These are phyloP conservation scores for Xylaria arbuscula DNA, from an alignment of 2,329 filamentous ascomycete genomes.

Conservation along the genomic window DNA sequence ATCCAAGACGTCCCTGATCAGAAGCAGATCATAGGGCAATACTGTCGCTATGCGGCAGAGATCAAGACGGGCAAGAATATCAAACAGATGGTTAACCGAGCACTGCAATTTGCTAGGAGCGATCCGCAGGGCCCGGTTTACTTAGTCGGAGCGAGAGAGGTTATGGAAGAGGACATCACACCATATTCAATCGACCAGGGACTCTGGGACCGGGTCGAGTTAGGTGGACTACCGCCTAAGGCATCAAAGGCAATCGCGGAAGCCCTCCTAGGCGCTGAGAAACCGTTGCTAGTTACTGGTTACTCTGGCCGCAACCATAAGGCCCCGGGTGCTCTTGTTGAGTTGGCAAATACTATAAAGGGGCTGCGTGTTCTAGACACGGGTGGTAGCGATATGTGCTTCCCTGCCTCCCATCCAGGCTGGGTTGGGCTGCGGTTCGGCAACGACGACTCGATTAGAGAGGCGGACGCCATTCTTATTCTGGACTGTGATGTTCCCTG, in stretches of 20 bases:
- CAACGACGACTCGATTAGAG: conserved; percentile 75
- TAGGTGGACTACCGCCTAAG: conserved; percentile 66
- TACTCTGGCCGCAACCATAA: conserved; percentile 77
- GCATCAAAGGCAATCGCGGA: conserved; percentile 71
- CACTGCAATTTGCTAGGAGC: conserved; percentile 81
- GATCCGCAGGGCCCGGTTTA: conserved; percentile 85
- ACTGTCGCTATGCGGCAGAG: conserved; percentile 85
- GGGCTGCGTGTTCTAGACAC: conserved; percentile 79
- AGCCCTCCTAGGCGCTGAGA: conserved; percentile 70
- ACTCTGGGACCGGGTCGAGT: conserved; percentile 76
- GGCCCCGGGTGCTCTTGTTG: conserved; percentile 70
- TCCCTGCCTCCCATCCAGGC: conserved; percentile 75
- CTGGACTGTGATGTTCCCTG: conserved; percentile 92
- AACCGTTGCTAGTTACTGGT: conserved; percentile 76
- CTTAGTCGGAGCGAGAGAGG: conserved; percentile 79
- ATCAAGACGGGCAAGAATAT: conserved; percentile 87
- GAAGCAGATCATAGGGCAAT: conserved; percentile 82
- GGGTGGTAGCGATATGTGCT: conserved; percentile 83
- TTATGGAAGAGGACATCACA: conserved; percentile 86
- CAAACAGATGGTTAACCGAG: conserved; percentile 89
- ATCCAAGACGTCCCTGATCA: conserved; percentile 87
- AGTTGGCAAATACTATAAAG: conserved; percentile 74
- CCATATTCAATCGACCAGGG: conserved; percentile 76
- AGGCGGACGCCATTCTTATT: conserved; percentile 86
- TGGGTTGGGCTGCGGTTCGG: conserved; percentile 80